These are phyloP conservation scores for Boletellus ananas DNA, from an alignment of 768 basidiomycete genomes.

Conservation along the genomic window DNA sequence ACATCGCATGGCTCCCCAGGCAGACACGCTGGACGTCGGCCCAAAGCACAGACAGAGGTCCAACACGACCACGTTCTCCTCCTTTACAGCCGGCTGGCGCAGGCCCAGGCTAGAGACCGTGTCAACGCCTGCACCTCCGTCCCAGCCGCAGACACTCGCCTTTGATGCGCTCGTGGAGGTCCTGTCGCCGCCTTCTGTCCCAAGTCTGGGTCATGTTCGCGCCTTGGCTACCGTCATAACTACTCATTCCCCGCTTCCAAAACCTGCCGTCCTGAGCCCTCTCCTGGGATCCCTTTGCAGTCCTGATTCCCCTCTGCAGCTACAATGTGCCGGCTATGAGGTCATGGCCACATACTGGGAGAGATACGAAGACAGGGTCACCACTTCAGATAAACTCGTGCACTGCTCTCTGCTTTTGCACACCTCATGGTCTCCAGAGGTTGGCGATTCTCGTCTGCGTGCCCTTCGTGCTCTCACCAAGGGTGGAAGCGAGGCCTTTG, in stretches of 20 bases:
- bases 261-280: slow-evolving; percentile 49
- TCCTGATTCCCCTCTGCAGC: slow-evolving; percentile 45
- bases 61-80: slow-evolving; percentile 41
- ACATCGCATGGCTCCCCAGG: slow-evolving; percentile 28
- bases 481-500: slow-evolving; percentile 56
- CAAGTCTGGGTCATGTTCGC: slow-evolving; percentile 62
- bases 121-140: slow-evolving; percentile 22
- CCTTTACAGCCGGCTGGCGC: slow-evolving; percentile 38
- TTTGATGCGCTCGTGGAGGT: slow-evolving; percentile 47
- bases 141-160: slow-evolving; percentile 25
- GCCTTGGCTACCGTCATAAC: slow-evolving; percentile 50
- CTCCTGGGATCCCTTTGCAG: slow-evolving; percentile 60
- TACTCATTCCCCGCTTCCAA: slow-evolving; percentile 54
- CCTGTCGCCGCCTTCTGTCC: slow-evolving; percentile 53
- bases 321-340: slow-evolving; percentile 70
- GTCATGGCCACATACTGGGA: slow-evolving; percentile 69
- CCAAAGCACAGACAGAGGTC: slow-evolving; percentile 37
- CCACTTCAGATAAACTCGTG: slow-evolving; percentile 56
- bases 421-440: slow-evolving; percentile 56
- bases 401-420: slow-evolving; percentile 62
- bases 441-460: slow-evolving; percentile 69
- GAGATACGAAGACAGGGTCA: slow-evolving; percentile 45
- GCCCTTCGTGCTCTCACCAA: slow-evolving; percentile 63
- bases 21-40: slow-evolving; percentile 27
- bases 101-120: slow-evolving; percentile 31